Base-by-base conservation (phyloP, 139 green algal genomes). In the Chlamydomonas incerta region DNA sequence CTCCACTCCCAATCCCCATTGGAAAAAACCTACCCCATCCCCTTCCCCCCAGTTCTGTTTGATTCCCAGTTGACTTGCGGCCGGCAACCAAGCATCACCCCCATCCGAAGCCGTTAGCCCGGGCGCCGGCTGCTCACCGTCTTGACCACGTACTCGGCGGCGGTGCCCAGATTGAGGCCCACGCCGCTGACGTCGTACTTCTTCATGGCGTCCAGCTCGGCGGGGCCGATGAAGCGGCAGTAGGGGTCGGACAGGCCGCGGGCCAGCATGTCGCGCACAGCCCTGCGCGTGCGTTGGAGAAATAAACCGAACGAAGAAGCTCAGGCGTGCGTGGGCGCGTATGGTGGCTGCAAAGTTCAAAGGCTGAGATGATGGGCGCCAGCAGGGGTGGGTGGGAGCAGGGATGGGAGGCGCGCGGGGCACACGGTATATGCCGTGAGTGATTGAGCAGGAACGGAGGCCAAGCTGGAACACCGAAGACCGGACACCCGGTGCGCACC, bases 141-240 rank as follows among this genome's bases (percentile, higher is more conserved):
- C 75, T 97, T 98, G 17, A 89, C 81, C 11, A 86, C 77, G 74
- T 93, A 96, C 63, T 98, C 96, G 72, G 94, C 86, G 24, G 84
- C 90, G 18, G 97, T 96, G 34, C 94, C 96, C 65, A 99, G 92
- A 87, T 99, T 99, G 52, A 99, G 89, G 0, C 97, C 97, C 23
- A 99, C 92, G 1, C 97, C 97, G 11, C 94, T 98, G 17, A 99
- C 91, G 88, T 99, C 97, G 72, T 99, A 99, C 88, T 98, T 98
- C 34, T 92, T 90, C 92, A 99, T 97, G 62, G 83, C 87, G 2
- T 87, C 69, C 82, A 99, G 99, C 82, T 99, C 93, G 0, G 18
- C 17, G 2, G 92, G 94, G 6, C 93, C 86, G 29, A 99, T 93
- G 88, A 98, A 98, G 37, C 96, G 92, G 50, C 95, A 96, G 92